Conservation (phyloP, 306 rosid genomes). For the Sicyos edulis region DNA sequence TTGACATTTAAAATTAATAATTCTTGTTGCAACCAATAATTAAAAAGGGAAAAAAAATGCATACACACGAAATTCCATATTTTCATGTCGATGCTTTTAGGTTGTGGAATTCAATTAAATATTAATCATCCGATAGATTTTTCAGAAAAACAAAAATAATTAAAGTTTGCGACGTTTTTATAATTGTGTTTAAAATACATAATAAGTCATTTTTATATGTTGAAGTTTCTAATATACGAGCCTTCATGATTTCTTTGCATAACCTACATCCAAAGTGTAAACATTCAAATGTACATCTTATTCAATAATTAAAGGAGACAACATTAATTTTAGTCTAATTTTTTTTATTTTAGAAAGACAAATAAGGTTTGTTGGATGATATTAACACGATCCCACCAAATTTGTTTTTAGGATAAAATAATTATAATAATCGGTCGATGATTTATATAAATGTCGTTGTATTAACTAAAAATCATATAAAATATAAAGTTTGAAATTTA, state of each 20-base stretch:
- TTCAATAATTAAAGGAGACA: neutral
- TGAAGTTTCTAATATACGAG: neutral
- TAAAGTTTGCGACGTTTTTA: neutral
- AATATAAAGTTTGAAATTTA: too few species aligned
- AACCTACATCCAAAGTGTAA: neutral
- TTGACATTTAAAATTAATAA: neutral
- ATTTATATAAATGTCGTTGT: constrained; percentile 4
- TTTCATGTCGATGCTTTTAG: neutral
- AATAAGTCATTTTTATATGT: too few species aligned
- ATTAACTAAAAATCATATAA: neutral
- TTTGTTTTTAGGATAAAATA: neutral
- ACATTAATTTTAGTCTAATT: neutral
- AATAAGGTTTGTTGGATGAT: neutral
- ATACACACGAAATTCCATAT: neutral
- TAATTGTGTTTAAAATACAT: neutral
- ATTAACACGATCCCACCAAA: neutral
- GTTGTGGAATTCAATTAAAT: neutral
- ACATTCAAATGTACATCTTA: neutral
- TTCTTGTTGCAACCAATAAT: neutral
- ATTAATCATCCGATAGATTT: neutral
- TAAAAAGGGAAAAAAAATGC: neutral
- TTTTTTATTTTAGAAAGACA: neutral
- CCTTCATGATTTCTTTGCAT: neutral
- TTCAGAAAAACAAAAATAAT: neutral
- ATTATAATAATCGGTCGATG: neutral